Conservation (phyloP, 345 rosid genomes). For the Bruguiera sexangula region DNA sequence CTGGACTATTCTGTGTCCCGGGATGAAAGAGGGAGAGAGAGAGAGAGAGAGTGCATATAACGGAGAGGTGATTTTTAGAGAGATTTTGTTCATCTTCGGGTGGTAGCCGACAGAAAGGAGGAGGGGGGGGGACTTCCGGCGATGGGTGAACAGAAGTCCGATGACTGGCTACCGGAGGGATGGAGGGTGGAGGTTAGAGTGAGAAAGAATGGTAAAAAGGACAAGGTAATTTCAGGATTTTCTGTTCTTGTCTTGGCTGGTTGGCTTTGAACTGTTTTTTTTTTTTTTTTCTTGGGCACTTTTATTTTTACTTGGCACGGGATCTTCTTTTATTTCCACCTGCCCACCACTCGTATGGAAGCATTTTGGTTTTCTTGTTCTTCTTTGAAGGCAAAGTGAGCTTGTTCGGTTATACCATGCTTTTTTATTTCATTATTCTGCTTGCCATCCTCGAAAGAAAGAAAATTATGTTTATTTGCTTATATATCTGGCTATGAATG, state of each 20-base stretch:
- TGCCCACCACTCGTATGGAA: not conserved
- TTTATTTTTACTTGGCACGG: too few species aligned
- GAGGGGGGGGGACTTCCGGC: not conserved
- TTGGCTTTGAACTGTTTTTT: too few species aligned
- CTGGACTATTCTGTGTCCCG: not conserved
- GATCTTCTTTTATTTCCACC: not conserved
- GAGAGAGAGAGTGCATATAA: not conserved
- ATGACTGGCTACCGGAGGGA: constrained; percentile 49
- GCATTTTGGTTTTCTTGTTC: too few species aligned
- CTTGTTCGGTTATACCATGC: not conserved
- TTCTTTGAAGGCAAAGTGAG: not conserved
- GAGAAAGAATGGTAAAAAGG: constrained; percentile 58
- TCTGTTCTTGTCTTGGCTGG: not conserved
- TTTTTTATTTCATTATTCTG: not conserved
- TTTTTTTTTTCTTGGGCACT: too few species aligned
- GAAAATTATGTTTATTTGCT: too few species aligned
- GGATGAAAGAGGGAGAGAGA: not conserved
- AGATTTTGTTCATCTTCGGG: not conserved
- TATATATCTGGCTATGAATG: too few species aligned
- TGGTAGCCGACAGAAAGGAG: not conserved
- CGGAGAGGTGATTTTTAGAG: not conserved
- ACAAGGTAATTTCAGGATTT: constrained; percentile 40
- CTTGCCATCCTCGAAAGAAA: too few species aligned
- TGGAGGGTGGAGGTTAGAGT: constrained; percentile 57
- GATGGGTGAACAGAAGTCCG: constrained; percentile 34